Evolutionary conservation across 2,329 filamentous ascomycete species (phyloP).

Genomic region (Zarea fungicola): DNA sequence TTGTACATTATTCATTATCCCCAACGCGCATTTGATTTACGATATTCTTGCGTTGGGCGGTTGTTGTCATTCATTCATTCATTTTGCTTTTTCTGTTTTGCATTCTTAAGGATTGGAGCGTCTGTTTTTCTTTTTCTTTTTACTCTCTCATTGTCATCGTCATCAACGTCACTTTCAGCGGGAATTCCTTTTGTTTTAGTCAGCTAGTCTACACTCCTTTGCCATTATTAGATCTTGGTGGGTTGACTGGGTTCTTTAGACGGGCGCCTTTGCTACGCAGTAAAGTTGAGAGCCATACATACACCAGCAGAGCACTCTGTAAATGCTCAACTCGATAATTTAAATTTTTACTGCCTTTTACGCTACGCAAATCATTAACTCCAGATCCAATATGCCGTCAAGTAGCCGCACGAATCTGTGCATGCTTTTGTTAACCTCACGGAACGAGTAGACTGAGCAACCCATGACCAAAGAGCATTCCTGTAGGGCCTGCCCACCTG

Average conservation of each 20-base stretch:
- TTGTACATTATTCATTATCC: conserved; percentile 7
- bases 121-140: conserved; percentile 11
- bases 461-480: too few species aligned
- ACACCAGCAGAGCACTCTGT: conserved; percentile 9
- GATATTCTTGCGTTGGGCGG: not conserved
- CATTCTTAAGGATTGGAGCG: conserved; percentile 11
- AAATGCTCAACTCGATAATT: too few species aligned
- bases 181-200: conserved; percentile 7
- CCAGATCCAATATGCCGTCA: too few species aligned
- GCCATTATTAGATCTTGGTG: conserved; percentile 5
- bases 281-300: not conserved
- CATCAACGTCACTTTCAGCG: too few species aligned
- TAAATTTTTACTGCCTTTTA: conserved; percentile 3
- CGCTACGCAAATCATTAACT: too few species aligned
- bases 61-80: not conserved
- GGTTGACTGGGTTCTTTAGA: conserved; percentile 6
- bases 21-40: not conserved
- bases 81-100: too few species aligned
- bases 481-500: too few species aligned
- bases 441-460: too few species aligned
- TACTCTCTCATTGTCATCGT: conserved; percentile 1
- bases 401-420: too few species aligned
- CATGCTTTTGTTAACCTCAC: too few species aligned
- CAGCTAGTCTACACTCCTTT: conserved; percentile 2
- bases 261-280: not conserved